These are phyloP conservation scores for Volvox africanus DNA, from an alignment of 139 green algal genomes.

Conservation along the genomic window DNA sequence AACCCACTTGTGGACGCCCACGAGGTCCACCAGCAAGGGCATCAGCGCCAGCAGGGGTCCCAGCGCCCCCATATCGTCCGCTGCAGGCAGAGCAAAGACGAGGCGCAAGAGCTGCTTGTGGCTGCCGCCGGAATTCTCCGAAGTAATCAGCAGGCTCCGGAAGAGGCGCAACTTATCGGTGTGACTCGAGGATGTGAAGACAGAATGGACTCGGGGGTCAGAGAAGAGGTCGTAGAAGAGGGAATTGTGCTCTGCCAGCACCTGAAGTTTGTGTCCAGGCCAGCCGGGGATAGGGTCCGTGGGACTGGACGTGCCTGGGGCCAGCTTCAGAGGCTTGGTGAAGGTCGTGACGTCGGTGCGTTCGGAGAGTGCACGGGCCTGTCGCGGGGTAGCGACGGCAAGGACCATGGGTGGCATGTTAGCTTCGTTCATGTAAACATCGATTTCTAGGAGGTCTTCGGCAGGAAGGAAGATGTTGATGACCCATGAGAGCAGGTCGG, in stretches of 20 bases:
- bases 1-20: slow-evolving; percentile 41
- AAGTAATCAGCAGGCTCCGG: slow-evolving; percentile 43
- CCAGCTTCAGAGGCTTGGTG: slow-evolving; percentile 22
- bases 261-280: not conserved
- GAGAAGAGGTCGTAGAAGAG: slow-evolving; percentile 31
- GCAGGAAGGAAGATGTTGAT: not conserved
- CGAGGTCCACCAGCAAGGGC: slow-evolving; percentile 44
- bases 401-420: slow-evolving; percentile 52
- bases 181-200: not conserved
- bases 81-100: slow-evolving; percentile 46
- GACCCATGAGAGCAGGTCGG: slow-evolving; percentile 39
- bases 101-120: slow-evolving; percentile 53
- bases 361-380: slow-evolving; percentile 5
- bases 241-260: slow-evolving; percentile 33
- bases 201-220: not conserved
- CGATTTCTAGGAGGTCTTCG: slow-evolving; percentile 34
- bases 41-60: slow-evolving; percentile 45
- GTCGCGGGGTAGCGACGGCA: slow-evolving; percentile 41
- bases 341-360: slow-evolving; percentile 24
- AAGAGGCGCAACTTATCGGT: slow-evolving; percentile 21
- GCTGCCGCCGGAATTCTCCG: slow-evolving; percentile 11
- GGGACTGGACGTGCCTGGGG: not conserved
- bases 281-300: not conserved
- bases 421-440: slow-evolving; percentile 54
- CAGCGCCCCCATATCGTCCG: slow-evolving; percentile 45